Evolutionary conservation across 2,329 filamentous ascomycete genomes (phyloP), one percentile per base, ranked within the genome.

Genomic region (Hypoxylon sp.): DNA sequence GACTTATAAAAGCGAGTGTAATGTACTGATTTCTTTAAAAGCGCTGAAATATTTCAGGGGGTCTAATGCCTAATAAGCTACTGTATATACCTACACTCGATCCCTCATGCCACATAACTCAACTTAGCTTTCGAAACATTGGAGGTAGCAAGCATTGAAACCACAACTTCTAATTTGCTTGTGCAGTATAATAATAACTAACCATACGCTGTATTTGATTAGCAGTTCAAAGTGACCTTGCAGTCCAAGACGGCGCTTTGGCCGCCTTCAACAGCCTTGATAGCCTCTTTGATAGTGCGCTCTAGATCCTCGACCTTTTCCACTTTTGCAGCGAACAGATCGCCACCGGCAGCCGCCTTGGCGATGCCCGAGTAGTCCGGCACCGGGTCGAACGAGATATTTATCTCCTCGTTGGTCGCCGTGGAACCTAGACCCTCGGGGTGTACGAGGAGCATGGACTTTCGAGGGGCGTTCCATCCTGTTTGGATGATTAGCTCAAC

Each of bases 291-390:
- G 41, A 83, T 64, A 25, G 78, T 74, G 2, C 57, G 63, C 34
- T 80, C 75, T 5, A 84, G 69, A 11, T 78, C 74, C 2, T 69
- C 69, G 1, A 73, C 70, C 44, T 75, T 71, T 32, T 77, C 75
- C 0, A 81, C 78, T 43, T 68, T 69, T 0, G 75, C 78, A 0
- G 80, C 72, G 48, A 77, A 77, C 5, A 83, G 67, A 13, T 81
- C 73, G 5, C 81, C 81, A 1, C 77, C 79, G 0, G 79, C 78
- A 0, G 82, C 81, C 1, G 82, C 82, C 69, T 82, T 82, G 13
- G 82, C 83, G 38, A 86, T 83, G 26, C 80, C 82, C 0, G 79
- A 67, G 60, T 82, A 86, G 64, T 86, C 80, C 0, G 82, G 83
- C 3, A 74, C 71, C 0, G 83, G 83, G 17, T 76, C 73, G 54